A percentile compares a stretch with the other conserved stretches of the same genome.
phyloP scores from a whole-genome alignment of 2,329 filamentous ascomycete genomes.

The Exserohilum turcica region DNA sequence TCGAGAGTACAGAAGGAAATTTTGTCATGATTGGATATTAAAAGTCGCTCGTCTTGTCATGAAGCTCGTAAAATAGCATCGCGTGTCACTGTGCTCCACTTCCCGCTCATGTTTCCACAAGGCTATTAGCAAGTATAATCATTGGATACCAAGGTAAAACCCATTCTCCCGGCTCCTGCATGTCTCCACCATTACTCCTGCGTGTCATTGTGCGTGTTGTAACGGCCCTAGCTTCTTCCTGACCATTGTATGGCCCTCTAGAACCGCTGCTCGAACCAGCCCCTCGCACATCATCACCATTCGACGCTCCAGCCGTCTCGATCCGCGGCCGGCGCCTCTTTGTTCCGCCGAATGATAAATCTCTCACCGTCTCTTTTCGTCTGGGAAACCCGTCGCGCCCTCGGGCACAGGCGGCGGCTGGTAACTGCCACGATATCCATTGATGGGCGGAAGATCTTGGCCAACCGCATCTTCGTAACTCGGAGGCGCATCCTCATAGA shows the following conservation, averaged over 20 bases:
- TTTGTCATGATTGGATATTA: slow-evolving; percentile 22
- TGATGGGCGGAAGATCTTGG: slow-evolving; percentile 73
- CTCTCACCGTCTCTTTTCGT: slow-evolving; percentile 44
- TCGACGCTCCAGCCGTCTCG: background rate
- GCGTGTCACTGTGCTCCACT: slow-evolving; percentile 19
- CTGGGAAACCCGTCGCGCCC: slow-evolving; percentile 43
- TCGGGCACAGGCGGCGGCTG: slow-evolving; percentile 50
- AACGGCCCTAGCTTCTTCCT: slow-evolving; percentile 6
- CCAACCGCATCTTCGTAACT: slow-evolving; percentile 95
- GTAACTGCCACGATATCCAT: slow-evolving; percentile 73
- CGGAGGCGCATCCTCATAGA: slow-evolving; percentile 79
- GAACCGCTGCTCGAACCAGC: background rate
- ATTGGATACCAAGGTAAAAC: slow-evolving; percentile 26
- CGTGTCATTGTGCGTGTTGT: background rate
- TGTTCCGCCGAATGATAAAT: background rate
- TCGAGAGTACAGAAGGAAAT: slow-evolving; percentile 7
- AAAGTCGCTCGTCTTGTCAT: slow-evolving; percentile 5
- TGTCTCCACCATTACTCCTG: slow-evolving; percentile 7
- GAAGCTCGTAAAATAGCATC: background rate
- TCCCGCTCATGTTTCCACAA: slow-evolving; percentile 14
- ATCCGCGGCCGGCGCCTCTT: background rate
- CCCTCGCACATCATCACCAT: background rate
- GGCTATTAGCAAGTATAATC: slow-evolving; percentile 19
- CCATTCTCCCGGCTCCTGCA: slow-evolving; percentile 10
- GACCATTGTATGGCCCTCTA: slow-evolving; percentile 5